Percentiles rank a stretch among this genome's conserved stretches.
These are phyloP conservation scores for Candolleomyces eurysporus DNA, from an alignment of 768 basidiomycete genomes.

Conservation along the genomic window DNA sequence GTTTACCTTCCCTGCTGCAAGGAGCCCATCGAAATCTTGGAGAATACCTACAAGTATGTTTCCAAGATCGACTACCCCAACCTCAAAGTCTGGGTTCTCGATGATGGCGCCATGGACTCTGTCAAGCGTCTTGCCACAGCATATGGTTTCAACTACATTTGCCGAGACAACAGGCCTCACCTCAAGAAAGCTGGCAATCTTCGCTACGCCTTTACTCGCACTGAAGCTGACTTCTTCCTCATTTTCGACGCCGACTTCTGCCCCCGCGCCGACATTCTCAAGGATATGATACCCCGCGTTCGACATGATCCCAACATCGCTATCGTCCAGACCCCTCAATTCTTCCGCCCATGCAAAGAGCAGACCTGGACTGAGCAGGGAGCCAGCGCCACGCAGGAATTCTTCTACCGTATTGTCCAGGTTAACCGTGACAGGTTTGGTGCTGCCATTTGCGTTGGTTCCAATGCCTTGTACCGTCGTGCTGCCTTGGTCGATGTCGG, in stretches of 20 bases:
- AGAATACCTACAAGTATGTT: conserved; percentile 30
- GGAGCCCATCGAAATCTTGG: conserved; percentile 26
- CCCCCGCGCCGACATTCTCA: conserved; percentile 24
- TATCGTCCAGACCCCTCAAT: conserved; percentile 28
- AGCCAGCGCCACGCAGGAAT: conserved; percentile 23
- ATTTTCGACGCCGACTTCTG: conserved; percentile 30
- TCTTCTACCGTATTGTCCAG: conserved; percentile 25
- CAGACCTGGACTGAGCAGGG: conserved; percentile 29
- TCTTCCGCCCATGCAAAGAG: conserved; percentile 20
- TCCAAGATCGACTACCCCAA: conserved; percentile 23
- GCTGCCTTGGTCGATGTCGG: conserved; percentile 22
- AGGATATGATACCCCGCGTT: conserved; percentile 23
- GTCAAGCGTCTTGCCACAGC: conserved; percentile 21
- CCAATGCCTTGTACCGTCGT: conserved; percentile 26
- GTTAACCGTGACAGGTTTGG: conserved; percentile 26
- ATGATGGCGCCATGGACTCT: conserved; percentile 22
- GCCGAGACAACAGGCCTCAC: conserved; percentile 23
- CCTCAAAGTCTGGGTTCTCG: conserved; percentile 24
- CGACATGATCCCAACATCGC: conserved; percentile 20
- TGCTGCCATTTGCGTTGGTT: conserved; percentile 25
- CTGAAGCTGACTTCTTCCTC: conserved; percentile 26
- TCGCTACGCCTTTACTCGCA: conserved; percentile 24
- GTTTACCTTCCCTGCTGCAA: conserved; percentile 27
- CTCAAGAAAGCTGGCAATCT: conserved; percentile 28
- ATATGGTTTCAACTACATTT: conserved; percentile 25